A percentile compares a stretch with the other conserved stretches of the same genome.
phyloP scores from a whole-genome alignment of 768 basidiomycete genomes.

The Trametes maxima region DNA sequence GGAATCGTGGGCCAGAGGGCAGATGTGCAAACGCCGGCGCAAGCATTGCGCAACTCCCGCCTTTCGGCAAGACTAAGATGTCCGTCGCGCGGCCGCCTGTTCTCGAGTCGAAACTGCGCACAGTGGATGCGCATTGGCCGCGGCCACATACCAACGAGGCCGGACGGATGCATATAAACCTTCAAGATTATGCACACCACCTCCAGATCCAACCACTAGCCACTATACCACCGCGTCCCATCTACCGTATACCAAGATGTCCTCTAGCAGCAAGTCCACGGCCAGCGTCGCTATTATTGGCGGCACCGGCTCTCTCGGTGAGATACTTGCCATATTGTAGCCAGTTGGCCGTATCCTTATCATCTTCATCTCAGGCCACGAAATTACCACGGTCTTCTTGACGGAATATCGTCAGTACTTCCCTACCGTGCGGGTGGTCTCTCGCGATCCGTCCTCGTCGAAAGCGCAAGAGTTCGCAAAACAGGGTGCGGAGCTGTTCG shows the following conservation, averaged over 20 bases:
- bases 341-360: background rate
- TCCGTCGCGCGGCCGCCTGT: background rate
- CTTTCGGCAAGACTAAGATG: too few species aligned
- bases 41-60: background rate
- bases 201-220: background rate
- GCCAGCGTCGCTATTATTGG: slow-evolving; percentile 1
- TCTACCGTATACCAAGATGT: background rate
- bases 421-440: slow-evolving; percentile 20
- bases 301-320: slow-evolving; percentile 3
- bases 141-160: background rate
- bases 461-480: slow-evolving; percentile 16
- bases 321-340: background rate
- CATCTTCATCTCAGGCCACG: background rate
- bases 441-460: slow-evolving; percentile 18
- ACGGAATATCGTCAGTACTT: slow-evolving; percentile 20
- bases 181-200: too few species aligned
- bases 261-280: background rate
- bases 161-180: too few species aligned
- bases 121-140: background rate
- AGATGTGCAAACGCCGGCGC: background rate
- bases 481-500: slow-evolving; percentile 23
- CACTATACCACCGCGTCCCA: background rate
- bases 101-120: background rate
- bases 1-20: background rate
- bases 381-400: slow-evolving; percentile 16